Base-by-base conservation (phyloP, 345 rosid genomes). In the Cardamine chenopodiifolia region DNA sequence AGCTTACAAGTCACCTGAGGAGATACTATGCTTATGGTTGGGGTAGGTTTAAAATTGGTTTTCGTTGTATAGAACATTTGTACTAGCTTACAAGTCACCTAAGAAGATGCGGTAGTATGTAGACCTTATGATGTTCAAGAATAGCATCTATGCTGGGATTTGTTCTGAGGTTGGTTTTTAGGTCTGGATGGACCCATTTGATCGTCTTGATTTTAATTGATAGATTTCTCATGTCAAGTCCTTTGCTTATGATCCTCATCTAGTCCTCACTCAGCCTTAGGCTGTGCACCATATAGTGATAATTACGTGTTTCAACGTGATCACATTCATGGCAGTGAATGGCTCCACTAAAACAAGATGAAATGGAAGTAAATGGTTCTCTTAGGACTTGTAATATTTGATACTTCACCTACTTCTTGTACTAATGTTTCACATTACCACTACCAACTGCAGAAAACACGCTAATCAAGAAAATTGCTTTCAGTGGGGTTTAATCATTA, bases 1-100 rank as follows among this genome's bases (percentile, higher is more conserved):
- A 58, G 29, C 60, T 37, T 44, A 44, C 53, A 59, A 67, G 52
- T 49, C 56, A 22, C 64, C 11, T 75, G 69, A 68, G 50, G 42
- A 39, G 35, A 37, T 59, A 39, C 25, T n/a, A 45, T 45, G 20
- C 1, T 45, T 45, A 45, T 45, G 49, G 49, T n/a, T n/a, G 10
- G 49, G 49, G n/a, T 45, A 44, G 48, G 48, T n/a, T 39, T 47
- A 2, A 5, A 18, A 29, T 26, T 53, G 54, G 34, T 13, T 18
- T 40, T 45, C 22, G 29, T 37, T 44, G 13, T 62, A 23, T 22
- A 15, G 0, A 45, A 54, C 15, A 68, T 50, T 75, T 50, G 12
- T 50, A 28, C 11, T 59, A 58, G 22, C 60, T 48, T 44, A 44
- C 67, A 59, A 67, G 52, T 39, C 63, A 23, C 70, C 11, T 75